phyloP scores from a whole-genome alignment of 2,329 filamentous ascomycete genomes.

The Aspergillus felis region DNA sequence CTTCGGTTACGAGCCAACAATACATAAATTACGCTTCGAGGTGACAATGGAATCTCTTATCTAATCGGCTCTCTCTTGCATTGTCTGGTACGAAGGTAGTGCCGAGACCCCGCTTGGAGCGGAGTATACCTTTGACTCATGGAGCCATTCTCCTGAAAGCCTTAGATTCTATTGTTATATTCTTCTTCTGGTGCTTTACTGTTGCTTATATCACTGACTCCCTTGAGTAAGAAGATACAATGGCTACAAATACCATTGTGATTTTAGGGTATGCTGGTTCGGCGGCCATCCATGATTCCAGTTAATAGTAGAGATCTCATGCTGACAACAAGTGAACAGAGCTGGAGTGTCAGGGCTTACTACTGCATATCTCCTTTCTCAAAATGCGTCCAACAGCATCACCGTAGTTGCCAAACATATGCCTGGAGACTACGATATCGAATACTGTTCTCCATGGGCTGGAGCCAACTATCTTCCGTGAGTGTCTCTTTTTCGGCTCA shows the following conservation, averaged over 20 bases:
- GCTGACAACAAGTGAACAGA: slow-evolving; percentile 34
- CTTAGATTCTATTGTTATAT: not conserved
- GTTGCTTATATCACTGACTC: not conserved
- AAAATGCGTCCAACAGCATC: slow-evolving; percentile 53
- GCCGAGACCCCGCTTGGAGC: not conserved
- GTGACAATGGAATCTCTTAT: not conserved
- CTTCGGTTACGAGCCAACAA: too few relatives aligned
- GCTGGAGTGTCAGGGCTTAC: slow-evolving; percentile 65
- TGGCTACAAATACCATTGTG: slow-evolving; percentile 37
- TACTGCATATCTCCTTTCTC: slow-evolving; percentile 59
- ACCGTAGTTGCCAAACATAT: slow-evolving; percentile 82
- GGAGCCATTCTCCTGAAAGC: not conserved
- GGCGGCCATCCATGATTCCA: not conserved
- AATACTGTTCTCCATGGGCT: slow-evolving; percentile 87
- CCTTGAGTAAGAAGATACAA: slow-evolving; percentile 9
- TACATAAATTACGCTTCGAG: too few relatives aligned
- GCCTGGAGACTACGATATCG: slow-evolving; percentile 87
- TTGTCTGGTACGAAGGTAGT: not conserved
- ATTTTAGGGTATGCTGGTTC: slow-evolving; percentile 32
- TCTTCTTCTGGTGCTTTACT: not conserved
- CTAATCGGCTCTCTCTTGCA: not conserved
- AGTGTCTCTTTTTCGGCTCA: slow-evolving; percentile 26
- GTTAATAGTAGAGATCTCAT: not conserved
- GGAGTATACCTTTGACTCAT: not conserved
- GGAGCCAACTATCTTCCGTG: slow-evolving; percentile 76